A percentile compares a stretch with the other conserved stretches of the same genome.
phyloP scores from a whole-genome alignment of 2,329 filamentous ascomycete genomes.

The Ophiostoma sp. region DNA sequence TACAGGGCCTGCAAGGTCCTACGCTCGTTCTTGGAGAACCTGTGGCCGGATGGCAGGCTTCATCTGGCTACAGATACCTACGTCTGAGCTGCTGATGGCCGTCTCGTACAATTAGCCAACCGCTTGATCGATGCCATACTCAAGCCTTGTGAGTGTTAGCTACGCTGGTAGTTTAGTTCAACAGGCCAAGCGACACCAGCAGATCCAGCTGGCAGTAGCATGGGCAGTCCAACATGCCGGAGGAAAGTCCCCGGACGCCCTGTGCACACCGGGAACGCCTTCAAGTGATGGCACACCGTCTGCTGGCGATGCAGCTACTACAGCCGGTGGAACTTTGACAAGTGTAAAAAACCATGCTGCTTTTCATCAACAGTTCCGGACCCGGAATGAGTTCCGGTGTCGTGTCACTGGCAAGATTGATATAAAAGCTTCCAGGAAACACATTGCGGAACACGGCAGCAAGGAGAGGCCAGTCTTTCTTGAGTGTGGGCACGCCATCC shows the following conservation, averaged over 20 bases:
- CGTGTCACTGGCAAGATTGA: not conserved
- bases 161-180: no score
- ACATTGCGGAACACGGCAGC: not conserved
- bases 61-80: not conserved
- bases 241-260: not conserved
- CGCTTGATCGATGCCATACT: not conserved
- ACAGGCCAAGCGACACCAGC: not conserved
- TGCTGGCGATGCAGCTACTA: not conserved
- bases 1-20: not conserved
- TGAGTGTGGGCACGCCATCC: not conserved
- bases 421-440: not conserved
- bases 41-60: not conserved
- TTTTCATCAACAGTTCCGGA: not conserved
- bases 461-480: not conserved
- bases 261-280: not conserved
- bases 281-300: not conserved
- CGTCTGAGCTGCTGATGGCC: not conserved
- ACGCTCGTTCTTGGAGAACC: not conserved
- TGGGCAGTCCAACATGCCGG: not conserved
- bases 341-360: not conserved
- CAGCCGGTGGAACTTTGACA: no score
- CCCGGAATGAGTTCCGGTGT: not conserved
- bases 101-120: not conserved
- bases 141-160: not conserved
- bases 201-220: not conserved